phyloP scores from a whole-genome alignment of 352 stramenopile species.

The Aphanomyces euteiches region DNA sequence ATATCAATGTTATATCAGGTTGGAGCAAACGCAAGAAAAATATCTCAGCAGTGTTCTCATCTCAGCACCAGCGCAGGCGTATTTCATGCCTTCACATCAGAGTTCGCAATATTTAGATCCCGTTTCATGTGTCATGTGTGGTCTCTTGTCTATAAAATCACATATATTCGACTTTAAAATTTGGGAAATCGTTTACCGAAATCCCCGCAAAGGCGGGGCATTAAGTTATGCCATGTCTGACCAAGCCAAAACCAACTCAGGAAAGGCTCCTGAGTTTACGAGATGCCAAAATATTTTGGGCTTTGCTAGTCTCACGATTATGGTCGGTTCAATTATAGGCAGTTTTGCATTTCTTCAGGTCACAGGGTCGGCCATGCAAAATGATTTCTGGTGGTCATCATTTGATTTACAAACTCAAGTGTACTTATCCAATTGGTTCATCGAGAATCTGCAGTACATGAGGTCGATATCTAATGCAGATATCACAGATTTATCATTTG shows the following conservation, averaged over 20 bases:
- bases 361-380: conserved; percentile 10
- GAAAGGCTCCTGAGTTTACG: background rate
- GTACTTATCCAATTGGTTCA: conserved; percentile 23
- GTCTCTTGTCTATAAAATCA: background rate
- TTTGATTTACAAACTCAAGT: conserved; percentile 11
- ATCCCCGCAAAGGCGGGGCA: background rate
- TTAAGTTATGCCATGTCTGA: background rate
- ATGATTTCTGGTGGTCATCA: conserved; percentile 27
- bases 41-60: background rate
- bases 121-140: conserved; percentile 20
- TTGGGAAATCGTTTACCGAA: background rate
- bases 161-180: conserved; percentile 24
- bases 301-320: conserved; percentile 10
- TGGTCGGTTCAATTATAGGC: conserved; percentile 7
- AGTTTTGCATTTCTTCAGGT: conserved; percentile 20
- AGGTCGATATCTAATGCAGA: background rate
- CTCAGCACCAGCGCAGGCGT: background rate
- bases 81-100: background rate
- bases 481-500: background rate
- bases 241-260: background rate
- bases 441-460: background rate
- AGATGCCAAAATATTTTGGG: background rate
- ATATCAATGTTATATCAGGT: background rate
- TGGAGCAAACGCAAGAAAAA: background rate
- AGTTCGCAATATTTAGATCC: conserved; percentile 13